Conservation (phyloP, 129 eudicot species). For the Mikania micrantha region DNA sequence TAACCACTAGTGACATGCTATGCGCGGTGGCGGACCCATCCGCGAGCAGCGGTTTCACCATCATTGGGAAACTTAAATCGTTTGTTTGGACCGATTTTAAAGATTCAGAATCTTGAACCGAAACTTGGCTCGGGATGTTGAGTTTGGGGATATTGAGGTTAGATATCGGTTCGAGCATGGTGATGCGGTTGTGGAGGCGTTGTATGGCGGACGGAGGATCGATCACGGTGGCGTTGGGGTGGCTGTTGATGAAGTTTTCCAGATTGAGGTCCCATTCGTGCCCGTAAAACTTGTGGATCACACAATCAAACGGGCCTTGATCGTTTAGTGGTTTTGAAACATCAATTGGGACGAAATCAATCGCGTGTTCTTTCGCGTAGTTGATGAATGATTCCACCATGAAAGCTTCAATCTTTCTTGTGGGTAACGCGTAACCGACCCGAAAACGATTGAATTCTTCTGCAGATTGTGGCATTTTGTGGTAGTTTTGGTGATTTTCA, state of each 20-base stretch:
- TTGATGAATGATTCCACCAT: constrained; percentile 40
- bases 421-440: constrained; percentile 61
- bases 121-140: constrained; percentile 1
- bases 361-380: constrained; percentile 32
- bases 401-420: constrained; percentile 46
- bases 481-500: not conserved
- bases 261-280: constrained; percentile 48
- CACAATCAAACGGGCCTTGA: constrained; percentile 59
- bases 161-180: constrained; percentile 58
- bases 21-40: constrained; percentile 52
- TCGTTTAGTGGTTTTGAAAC: constrained; percentile 30
- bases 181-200: constrained; percentile 51
- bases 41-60: constrained; percentile 60
- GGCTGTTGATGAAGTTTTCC: not conserved
- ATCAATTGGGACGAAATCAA: constrained; percentile 45
- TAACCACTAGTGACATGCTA: constrained; percentile 50
- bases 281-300: constrained; percentile 56
- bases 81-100: not conserved
- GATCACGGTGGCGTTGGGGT: constrained; percentile 45
- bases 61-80: constrained; percentile 39
- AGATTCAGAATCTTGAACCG: constrained; percentile 12
- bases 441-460: constrained; percentile 20
- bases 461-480: constrained; percentile 16
- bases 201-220: constrained; percentile 45
- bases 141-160: constrained; percentile 27